Evolutionary conservation across 805 yeast genomes (phyloP), one percentile per base, ranked within the genome.

Genomic region (Komagataella kurtzmanii): DNA sequence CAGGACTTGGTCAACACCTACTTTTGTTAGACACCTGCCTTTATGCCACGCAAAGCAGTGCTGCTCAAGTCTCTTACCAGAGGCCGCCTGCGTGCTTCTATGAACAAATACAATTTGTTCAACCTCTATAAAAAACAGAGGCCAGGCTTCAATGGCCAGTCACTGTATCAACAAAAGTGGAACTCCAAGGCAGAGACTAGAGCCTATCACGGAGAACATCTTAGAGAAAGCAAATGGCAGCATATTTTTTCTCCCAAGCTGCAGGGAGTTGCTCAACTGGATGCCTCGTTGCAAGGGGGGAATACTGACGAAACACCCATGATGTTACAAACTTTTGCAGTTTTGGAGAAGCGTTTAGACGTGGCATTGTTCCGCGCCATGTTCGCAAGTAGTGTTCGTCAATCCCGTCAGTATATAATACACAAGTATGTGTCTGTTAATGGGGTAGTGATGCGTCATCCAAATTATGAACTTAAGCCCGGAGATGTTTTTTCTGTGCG

Each of bases 161-260:
- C 95, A n/a, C 72, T 88, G 54, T 93, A 75, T 69, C 96, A 88
- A 68, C 96, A 91, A 67, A 88, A 89, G 68, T 93, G 96, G 91
- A 69, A 75, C 6, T 83, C 97, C 50, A 91, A 93, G 66, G 84
- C 81, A 63, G 97, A 90, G 63, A 83, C 97, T 6, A 80, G 99
- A 69, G 84, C 91, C 1, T 91, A 91, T 66, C 99, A 91, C 65
- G 99, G 99, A 59, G 98, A 93, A 62, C 88, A 85, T 64, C 66
- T 91, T 52, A 85, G 91, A 1, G 99, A 93, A 65, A 71, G 79
- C 17, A 80, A 90, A 63, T 86, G 89, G 83, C 84, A 85, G 62
- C 69, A 80, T 7, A 66, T 76, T 49, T 90, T 91, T 69, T 71
- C 80, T 51, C 77, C 80, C 21, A 81, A 83, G 54, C 72, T 89